Evolutionary conservation across 75 land plant species (phyloP).

Genomic region (Chamaecyparis obtusa): DNA sequence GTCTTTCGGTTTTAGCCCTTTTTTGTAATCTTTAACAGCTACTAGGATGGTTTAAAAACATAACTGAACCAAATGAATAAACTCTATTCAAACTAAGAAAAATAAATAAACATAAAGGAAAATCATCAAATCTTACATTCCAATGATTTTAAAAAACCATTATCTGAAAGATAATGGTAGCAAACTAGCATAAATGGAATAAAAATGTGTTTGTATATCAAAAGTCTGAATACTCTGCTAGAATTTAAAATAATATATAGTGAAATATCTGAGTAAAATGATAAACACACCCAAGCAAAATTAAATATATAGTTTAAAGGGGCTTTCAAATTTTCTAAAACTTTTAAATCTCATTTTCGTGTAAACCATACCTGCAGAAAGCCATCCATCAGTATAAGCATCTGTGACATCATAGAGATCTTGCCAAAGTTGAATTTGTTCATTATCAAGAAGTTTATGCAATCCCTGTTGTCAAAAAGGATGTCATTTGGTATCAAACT

Average conservation of each 20-base stretch:
- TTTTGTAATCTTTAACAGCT: neutral
- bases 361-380: constrained; percentile 69
- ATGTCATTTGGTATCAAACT: neutral
- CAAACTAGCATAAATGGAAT: neutral
- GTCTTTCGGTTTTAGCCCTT: neutral
- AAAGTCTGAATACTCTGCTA: neutral
- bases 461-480: constrained; percentile 46
- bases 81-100: neutral
- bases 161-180: neutral
- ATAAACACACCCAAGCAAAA: neutral
- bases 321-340: neutral
- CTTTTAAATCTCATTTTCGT: neutral
- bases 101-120: neutral
- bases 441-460: constrained; percentile 42
- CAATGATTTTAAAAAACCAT: neutral
- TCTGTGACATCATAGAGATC: constrained; percentile 76
- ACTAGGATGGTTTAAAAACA: neutral
- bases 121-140: neutral
- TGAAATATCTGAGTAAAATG: neutral
- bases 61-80: neutral
- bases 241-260: neutral
- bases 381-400: constrained; percentile 75
- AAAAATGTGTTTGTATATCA: neutral
- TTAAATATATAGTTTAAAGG: neutral
- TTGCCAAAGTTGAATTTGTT: constrained; percentile 49